Conservation (phyloP, 2,329 filamentous ascomycete species). For the Coniochaeta sp. region DNA sequence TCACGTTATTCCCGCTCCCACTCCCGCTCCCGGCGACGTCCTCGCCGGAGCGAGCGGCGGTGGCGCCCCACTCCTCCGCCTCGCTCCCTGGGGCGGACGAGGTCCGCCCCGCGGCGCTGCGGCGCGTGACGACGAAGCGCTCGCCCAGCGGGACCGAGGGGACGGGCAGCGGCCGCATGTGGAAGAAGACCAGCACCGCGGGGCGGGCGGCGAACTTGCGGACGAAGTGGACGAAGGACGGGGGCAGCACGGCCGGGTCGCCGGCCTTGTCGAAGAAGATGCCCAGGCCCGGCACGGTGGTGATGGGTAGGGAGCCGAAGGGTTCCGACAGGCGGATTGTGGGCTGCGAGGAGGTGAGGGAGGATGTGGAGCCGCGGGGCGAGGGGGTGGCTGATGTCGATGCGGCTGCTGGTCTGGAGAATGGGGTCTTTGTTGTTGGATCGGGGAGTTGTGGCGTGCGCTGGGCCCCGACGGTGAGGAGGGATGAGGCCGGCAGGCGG, state of each 20-base stretch:
- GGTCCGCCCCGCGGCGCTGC: conserved; percentile 18
- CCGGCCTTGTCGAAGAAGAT: conserved; percentile 72
- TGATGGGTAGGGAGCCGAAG: conserved; percentile 34
- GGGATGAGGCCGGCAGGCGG: conserved; percentile 39
- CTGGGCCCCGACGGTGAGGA: conserved; percentile 15
- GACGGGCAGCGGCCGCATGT: conserved; percentile 55
- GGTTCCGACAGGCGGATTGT: conserved; percentile 11
- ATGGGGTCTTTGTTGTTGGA: too few species aligned
- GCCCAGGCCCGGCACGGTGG: conserved; percentile 49
- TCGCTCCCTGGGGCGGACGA: neutral
- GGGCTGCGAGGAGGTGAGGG: neutral
- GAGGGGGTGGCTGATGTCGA: neutral
- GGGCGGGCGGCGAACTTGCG: conserved; percentile 62
- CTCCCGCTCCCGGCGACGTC: too few species aligned
- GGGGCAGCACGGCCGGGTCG: conserved; percentile 29
- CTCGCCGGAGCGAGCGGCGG: too few species aligned
- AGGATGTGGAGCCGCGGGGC: neutral
- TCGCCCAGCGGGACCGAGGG: conserved; percentile 45
- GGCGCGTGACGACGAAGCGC: conserved; percentile 36
- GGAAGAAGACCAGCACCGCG: conserved; percentile 64
- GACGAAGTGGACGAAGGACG: conserved; percentile 65
- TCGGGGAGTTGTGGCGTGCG: neutral
- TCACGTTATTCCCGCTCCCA: conserved; percentile 4
- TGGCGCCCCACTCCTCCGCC: neutral
- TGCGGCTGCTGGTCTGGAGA: neutral